Base-by-base conservation (phyloP, 805 yeast species). In the Sugiyamaella marilandica region DNA sequence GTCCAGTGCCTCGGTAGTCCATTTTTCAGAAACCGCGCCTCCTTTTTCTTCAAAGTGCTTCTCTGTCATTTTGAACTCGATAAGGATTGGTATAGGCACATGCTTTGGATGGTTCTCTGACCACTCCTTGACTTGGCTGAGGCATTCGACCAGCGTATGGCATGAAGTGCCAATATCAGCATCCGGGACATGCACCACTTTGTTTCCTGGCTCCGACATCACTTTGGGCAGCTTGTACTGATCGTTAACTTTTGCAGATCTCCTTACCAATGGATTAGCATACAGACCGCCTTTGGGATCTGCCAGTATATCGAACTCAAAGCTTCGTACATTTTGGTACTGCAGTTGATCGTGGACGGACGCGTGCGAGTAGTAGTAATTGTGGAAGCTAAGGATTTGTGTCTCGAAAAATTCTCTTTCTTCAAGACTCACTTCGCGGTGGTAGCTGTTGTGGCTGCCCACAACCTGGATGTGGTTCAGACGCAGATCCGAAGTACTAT, bases 21-120 rank as follows among this genome's bases (percentile, higher is more conserved):
- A 39, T n/a, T 13, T 11, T 10, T 39, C 43, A 3, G 43, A 21
- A 13, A 39, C 43, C 5, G 43, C 43, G 21, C 43, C 43, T 16
- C 43, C 43, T 2, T 5, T 16, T 10, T 39, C 21, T 10, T 39
- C 43, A 5, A 19, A 5, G 5, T 5, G 11, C 13, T 39, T 16
- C 43, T 39, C 43, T 2, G 43, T 39, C 24, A 39, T n/a, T 9
- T 39, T 39, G 43, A 39, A 39, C 24, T 39, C 43, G 13, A 39
- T 11, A 9, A 39, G 19, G 24, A 39, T 39, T 9, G 43, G 43
- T 4, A 39, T 39, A 39, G 43, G 43, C 13, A 39, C 43, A 19
- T 39, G 43, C 5, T 39, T 39, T 13, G 16, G 43, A 39, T 39
- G 43, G 19, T 16, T 21, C 7, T 39, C 19, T 7, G 43, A 39